phyloP scores from a whole-genome alignment of 345 rosid species.

The Lepidium sativum region DNA sequence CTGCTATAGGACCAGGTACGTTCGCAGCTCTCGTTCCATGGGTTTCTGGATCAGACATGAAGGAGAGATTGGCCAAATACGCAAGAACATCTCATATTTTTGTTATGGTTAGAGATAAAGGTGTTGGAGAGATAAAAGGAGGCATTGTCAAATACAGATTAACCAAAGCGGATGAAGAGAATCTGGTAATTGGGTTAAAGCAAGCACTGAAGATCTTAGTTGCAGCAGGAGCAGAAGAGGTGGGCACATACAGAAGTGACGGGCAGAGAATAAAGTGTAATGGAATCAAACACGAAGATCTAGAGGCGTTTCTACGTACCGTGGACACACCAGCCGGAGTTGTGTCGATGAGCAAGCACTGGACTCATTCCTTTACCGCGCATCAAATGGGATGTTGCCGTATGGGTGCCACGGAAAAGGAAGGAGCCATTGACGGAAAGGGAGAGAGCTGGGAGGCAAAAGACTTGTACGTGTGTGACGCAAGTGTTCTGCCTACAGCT shows the following conservation, averaged over 20 bases:
- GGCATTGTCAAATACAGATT: slow-evolving; percentile 31
- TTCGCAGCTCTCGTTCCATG: slow-evolving; percentile 50
- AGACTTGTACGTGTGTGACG: slow-evolving; percentile 39
- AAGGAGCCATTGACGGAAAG: slow-evolving; percentile 53
- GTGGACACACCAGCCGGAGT: slow-evolving; percentile 33
- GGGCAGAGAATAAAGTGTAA: slow-evolving; percentile 51
- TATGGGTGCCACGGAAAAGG: slow-evolving; percentile 44
- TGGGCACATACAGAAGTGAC: slow-evolving; percentile 59
- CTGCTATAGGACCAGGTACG: slow-evolving; percentile 54
- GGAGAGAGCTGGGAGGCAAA: slow-evolving; percentile 59
- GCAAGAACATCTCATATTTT: slow-evolving; percentile 47
- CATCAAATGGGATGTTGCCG: slow-evolving; percentile 83
- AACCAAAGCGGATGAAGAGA: slow-evolving; percentile 45
- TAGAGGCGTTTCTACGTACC: slow-evolving; percentile 42
- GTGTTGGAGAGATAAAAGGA: slow-evolving; percentile 14
- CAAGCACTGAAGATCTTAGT: slow-evolving; percentile 51
- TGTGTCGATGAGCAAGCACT: slow-evolving; percentile 34
- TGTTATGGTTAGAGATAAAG: slow-evolving; percentile 27
- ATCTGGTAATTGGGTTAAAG: slow-evolving; percentile 48
- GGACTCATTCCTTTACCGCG: slow-evolving; percentile 42
- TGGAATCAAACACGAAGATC: slow-evolving; percentile 34
- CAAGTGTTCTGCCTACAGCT: slow-evolving; percentile 36
- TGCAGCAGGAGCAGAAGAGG: slow-evolving; percentile 77
- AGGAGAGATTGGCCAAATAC: slow-evolving; percentile 47
- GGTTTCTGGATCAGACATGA: slow-evolving; percentile 55